These are phyloP conservation scores for Sporothrix euskadiensis DNA, from an alignment of 2,329 filamentous ascomycete genomes.

Conservation along the genomic window DNA sequence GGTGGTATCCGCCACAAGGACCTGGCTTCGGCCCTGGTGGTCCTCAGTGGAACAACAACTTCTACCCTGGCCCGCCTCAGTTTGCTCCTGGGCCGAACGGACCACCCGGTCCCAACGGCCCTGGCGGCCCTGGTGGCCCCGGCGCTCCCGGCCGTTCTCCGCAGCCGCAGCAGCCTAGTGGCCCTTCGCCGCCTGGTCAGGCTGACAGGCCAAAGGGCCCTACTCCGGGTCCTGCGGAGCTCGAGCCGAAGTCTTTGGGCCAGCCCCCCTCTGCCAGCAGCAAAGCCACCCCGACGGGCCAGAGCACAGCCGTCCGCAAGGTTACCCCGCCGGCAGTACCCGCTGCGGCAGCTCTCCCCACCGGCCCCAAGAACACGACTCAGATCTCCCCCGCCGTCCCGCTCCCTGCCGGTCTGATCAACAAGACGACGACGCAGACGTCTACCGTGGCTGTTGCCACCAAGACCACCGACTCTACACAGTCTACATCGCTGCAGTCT, in stretches of 20 bases:
- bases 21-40: conserved; percentile 70
- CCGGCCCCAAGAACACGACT: conserved; percentile 49
- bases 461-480: conserved; percentile 34
- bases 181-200: conserved; percentile 54
- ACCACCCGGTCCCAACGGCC: conserved; percentile 33
- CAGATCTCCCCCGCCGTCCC: conserved; percentile 68
- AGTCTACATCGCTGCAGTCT: conserved; percentile 55
- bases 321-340: conserved; percentile 32
- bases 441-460: conserved; percentile 44
- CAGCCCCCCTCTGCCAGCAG: conserved; percentile 39
- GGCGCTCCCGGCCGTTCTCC: conserved; percentile 34
- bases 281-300: conserved; percentile 49
- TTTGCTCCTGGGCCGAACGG: conserved; percentile 34
- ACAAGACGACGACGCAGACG: conserved; percentile 36
- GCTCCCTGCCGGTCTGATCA: conserved; percentile 51
- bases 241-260: conserved; percentile 57
- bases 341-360: conserved; percentile 34
- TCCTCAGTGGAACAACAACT: conserved; percentile 58
- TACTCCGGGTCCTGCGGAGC: conserved; percentile 46
- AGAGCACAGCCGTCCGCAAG: not conserved
- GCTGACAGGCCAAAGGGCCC: conserved; percentile 50
- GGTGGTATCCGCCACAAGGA: conserved; percentile 71
- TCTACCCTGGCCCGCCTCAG: conserved; percentile 55
- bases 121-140: conserved; percentile 34
- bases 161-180: conserved; percentile 37